These are phyloP conservation scores for Cordyceps cicadae DNA, from an alignment of 2,329 filamentous ascomycete genomes.

Conservation along the genomic window DNA sequence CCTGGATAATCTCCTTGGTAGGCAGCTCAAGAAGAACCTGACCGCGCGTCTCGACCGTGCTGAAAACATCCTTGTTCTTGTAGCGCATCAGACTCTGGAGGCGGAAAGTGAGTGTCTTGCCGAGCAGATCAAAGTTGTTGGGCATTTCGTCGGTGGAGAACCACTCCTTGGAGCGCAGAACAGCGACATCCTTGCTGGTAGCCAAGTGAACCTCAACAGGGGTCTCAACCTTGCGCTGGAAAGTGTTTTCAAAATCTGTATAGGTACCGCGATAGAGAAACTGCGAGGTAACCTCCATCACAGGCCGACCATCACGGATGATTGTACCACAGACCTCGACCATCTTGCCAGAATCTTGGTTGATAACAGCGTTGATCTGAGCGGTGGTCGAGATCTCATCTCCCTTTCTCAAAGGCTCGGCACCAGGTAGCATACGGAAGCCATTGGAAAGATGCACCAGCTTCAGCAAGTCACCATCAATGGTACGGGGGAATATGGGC, in stretches of 20 bases:
- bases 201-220: slow-evolving; percentile 87
- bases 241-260: slow-evolving; percentile 93
- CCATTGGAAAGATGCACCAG: slow-evolving; percentile 94
- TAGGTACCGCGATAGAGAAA: slow-evolving; percentile 94
- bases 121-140: slow-evolving; percentile 75
- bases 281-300: slow-evolving; percentile 98
- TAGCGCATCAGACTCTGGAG: slow-evolving; percentile 84
- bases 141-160: slow-evolving; percentile 68
- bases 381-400: slow-evolving; percentile 89
- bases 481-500: slow-evolving; percentile 93
- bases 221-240: slow-evolving; percentile 94
- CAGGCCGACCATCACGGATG: slow-evolving; percentile 67
- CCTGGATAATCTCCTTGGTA: slow-evolving; percentile 94
- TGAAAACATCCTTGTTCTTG: slow-evolving; percentile 91
- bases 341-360: slow-evolving; percentile 98
- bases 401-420: slow-evolving; percentile 89
- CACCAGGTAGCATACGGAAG: slow-evolving; percentile 96
- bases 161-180: slow-evolving; percentile 96
- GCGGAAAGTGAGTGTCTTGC: slow-evolving; percentile 92
- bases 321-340: slow-evolving; percentile 99
- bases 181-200: slow-evolving; percentile 84
- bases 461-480: slow-evolving; percentile 92
- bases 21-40: slow-evolving; percentile 90
- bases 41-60: slow-evolving; percentile 82
- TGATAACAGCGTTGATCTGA: slow-evolving; percentile 94